Conservation (phyloP, 2,329 filamentous ascomycete genomes). For the Aspergillus brunneoviolaceus region DNA sequence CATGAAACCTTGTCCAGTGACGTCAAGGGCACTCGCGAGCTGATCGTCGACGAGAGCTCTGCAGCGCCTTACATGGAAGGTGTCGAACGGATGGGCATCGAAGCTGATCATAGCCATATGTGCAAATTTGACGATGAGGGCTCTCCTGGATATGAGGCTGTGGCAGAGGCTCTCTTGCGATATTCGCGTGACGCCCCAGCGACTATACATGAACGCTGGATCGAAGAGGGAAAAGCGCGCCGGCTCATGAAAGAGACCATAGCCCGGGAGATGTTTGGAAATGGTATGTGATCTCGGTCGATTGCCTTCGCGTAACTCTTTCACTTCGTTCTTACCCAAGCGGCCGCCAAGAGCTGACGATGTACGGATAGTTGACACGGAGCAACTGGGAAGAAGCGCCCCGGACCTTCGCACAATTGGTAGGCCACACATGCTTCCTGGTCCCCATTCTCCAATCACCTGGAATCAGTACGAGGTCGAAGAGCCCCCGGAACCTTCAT, state of each 20-base stretch:
- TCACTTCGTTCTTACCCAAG: not conserved
- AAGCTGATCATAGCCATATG: slow-evolving; percentile 69
- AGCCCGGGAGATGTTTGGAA: slow-evolving; percentile 38
- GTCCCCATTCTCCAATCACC: slow-evolving; percentile 27
- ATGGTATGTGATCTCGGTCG: slow-evolving; percentile 25
- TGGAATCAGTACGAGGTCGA: slow-evolving; percentile 41
- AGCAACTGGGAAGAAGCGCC: slow-evolving; percentile 23
- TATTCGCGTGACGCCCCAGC: slow-evolving; percentile 54
- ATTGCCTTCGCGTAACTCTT: too few species aligned
- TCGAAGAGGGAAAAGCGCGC: slow-evolving; percentile 52
- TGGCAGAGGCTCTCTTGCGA: slow-evolving; percentile 49
- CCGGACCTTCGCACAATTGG: slow-evolving; percentile 30
- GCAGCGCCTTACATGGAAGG: slow-evolving; percentile 69
- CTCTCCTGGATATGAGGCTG: slow-evolving; percentile 63
- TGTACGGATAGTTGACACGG: slow-evolving; percentile 6
- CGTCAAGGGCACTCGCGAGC: slow-evolving; percentile 59
- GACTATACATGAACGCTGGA: slow-evolving; percentile 59
- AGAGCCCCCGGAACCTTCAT: slow-evolving; percentile 27
- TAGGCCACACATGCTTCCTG: slow-evolving; percentile 38
- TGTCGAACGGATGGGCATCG: slow-evolving; percentile 72
- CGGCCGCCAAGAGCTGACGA: slow-evolving; percentile 13
- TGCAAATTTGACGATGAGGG: slow-evolving; percentile 67
- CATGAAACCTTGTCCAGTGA: slow-evolving; percentile 73
- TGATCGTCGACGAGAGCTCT: slow-evolving; percentile 69
- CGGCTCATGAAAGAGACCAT: slow-evolving; percentile 37